Base-by-base conservation (phyloP, 202 grass and related monocot species). In the Miscanthus sacchariflorus region DNA sequence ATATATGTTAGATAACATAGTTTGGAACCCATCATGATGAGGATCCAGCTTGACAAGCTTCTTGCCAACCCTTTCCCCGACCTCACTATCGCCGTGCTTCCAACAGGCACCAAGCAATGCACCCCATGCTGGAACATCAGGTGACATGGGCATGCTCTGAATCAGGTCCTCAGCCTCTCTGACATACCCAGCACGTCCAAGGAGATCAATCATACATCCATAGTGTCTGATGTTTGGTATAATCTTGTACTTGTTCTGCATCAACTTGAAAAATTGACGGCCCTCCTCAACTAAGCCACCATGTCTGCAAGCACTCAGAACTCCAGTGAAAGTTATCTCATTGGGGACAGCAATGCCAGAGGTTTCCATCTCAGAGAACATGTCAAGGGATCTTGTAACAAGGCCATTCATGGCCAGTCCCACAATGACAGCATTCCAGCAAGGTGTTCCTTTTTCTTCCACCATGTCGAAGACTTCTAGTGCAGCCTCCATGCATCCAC, bases 151-250 rank as follows among this genome's bases (percentile, higher is more conserved):
- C 92, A 98, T 98, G 77, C 80, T 94, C 74, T 90, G 76, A 85
- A 96, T 84, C 70, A 98, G 81, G 36, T 90, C 89, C 83, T 96
- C 93, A 40, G 96, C 93, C 83, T 98, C 96, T 87, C 71, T 93
- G 25, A 98, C 86, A 78, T 91, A 90, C 58, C 96, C 96, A 79
- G 92, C 96, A 87, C 83, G 92, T 68, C 96, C 92, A 87, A 98
- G 80, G 50, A 98, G 93, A 95, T 98, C 95, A 70, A 98, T 84
- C 93, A 98, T 95, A 89, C 95, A 98, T 82, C 94, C 90, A 54
- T 91, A 98, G 72, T 98, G 92, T 82, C 85, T 94, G 81, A 88
- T 91, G 81, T 98, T 98, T 25, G 94, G 92, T 77, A 65, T 15
- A 82, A 96, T 96, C 74, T 72, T 79, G 86, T 98, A 94, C 71